Percentiles rank a stretch among this genome's conserved stretches.
Conservation (phyloP, 1,284 basidiomycete genomes). For the Cystobasidium slooffiae region DNA sequence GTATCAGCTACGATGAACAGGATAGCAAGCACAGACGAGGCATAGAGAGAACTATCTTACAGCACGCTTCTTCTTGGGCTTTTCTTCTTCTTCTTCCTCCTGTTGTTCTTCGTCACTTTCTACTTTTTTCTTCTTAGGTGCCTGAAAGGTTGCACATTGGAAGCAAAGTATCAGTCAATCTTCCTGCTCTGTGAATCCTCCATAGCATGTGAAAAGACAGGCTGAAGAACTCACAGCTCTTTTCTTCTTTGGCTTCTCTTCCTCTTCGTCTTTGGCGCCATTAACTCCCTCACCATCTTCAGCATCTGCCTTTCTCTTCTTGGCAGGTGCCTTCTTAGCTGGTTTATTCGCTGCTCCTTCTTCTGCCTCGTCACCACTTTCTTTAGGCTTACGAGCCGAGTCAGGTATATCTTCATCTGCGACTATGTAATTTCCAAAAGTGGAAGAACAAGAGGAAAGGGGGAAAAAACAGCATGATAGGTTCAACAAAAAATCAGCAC, state of each 20-base stretch:
- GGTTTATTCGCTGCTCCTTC: constrained; percentile 22
- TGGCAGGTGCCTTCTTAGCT: constrained; percentile 34
- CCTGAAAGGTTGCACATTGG: constrained; percentile 6
- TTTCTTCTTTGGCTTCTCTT: constrained; percentile 46
- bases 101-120: constrained; percentile 10
- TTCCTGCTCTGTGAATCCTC: too few species aligned
- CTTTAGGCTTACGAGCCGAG: constrained; percentile 47
- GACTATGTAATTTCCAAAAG: constrained; percentile 31
- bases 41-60: background rate
- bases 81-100: constrained; percentile 37
- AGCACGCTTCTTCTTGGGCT: background rate
- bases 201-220: background rate
- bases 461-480: background rate
- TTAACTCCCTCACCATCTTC: constrained; percentile 32
- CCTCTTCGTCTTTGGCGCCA: constrained; percentile 35
- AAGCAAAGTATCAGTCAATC: too few species aligned
- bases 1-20: background rate
- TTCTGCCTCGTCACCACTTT: constrained; percentile 30
- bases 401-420: constrained; percentile 51
- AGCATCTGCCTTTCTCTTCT: constrained; percentile 25
- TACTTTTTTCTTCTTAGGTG: constrained; percentile 43
- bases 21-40: background rate
- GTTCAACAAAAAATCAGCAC: background rate
- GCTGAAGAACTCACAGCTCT: constrained; percentile 8
- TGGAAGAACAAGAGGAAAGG: too few species aligned